phyloP scores from a whole-genome alignment of 1,284 basidiomycete species.

The Leccinum glutinopallens region DNA sequence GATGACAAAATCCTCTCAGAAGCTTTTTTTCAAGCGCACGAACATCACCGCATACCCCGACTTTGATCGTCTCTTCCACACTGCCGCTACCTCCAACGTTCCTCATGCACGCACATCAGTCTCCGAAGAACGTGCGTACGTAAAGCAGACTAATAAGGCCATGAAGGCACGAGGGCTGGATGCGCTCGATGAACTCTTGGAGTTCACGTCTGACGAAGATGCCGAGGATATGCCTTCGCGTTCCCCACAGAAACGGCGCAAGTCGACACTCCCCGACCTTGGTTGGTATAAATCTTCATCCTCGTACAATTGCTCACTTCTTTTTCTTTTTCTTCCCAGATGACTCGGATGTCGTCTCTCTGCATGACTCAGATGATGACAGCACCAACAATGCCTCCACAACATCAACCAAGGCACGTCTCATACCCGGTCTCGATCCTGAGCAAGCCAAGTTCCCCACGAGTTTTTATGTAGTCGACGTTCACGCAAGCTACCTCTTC shows the following conservation, averaged over 20 bases:
- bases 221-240: background rate
- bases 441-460: background rate
- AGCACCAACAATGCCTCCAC: background rate
- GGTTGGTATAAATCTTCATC: too few species aligned
- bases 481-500: background rate
- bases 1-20: background rate
- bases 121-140: background rate
- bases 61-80: background rate
- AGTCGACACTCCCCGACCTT: too few species aligned
- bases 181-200: background rate
- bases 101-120: background rate
- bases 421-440: background rate
- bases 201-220: background rate
- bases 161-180: background rate
- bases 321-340: too few species aligned
- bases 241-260: too few species aligned
- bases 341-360: too few species aligned
- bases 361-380: background rate
- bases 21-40: background rate
- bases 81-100: too few species aligned
- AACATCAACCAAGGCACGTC: background rate
- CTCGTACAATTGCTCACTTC: too few species aligned
- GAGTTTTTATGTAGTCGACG: background rate
- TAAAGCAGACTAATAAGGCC: background rate
- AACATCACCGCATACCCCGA: background rate